phyloP scores from a whole-genome alignment of 805 yeast species.

The Schwanniomyces pseudopolymorphus region DNA sequence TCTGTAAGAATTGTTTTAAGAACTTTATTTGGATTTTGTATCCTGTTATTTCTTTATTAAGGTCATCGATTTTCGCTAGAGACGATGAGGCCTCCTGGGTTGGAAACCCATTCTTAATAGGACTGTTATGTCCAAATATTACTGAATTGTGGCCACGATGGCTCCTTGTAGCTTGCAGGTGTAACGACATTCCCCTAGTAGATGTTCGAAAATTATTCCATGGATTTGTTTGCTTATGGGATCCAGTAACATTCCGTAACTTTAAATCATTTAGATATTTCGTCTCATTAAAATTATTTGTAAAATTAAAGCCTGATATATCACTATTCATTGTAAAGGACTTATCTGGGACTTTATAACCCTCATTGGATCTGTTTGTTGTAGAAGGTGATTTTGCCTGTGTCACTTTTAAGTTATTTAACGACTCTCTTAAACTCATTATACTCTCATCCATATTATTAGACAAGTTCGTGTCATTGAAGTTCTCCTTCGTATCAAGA shows the following conservation, averaged over 20 bases:
- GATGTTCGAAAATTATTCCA: background rate
- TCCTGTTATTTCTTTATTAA: constrained; percentile 35
- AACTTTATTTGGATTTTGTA: constrained; percentile 39
- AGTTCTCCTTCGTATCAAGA: background rate
- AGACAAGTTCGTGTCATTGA: background rate
- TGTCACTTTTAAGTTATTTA: constrained; percentile 9
- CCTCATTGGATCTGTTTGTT: background rate
- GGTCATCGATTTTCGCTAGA: constrained; percentile 22
- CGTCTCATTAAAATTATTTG: background rate
- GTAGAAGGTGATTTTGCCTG: background rate
- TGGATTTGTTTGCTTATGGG: background rate
- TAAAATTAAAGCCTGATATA: background rate
- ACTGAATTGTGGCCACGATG: background rate
- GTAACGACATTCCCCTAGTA: background rate
- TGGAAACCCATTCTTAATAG: background rate
- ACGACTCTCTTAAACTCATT: constrained; percentile 10
- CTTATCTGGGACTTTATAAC: background rate
- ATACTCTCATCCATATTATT: constrained; percentile 12
- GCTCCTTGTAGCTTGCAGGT: background rate
- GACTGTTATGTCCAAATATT: background rate
- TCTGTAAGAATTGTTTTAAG: constrained; percentile 40
- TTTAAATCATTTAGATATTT: background rate
- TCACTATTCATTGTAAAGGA: background rate
- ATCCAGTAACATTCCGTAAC: background rate
- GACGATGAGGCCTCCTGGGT: constrained; percentile 15